These are phyloP conservation scores for Pelargonium citronellum DNA, from an alignment of 441 rosid species.

Conservation along the genomic window DNA sequence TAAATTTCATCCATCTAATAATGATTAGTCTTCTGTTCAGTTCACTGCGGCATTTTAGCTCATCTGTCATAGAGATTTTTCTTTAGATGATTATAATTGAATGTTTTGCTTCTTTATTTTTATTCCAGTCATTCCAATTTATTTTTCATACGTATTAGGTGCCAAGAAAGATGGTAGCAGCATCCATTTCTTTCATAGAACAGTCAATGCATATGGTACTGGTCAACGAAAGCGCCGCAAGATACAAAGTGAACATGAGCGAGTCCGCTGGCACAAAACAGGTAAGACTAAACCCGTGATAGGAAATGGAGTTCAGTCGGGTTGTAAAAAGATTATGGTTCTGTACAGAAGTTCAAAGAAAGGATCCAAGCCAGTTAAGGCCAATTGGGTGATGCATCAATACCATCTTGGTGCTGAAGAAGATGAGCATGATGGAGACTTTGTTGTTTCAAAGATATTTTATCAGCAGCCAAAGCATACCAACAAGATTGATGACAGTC, in stretches of 20 bases:
- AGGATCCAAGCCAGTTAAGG: conserved; percentile 62
- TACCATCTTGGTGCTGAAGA: conserved; percentile 80
- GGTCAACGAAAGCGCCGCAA: conserved; percentile 91
- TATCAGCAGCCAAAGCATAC: conserved; percentile 54
- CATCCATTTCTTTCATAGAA: conserved; percentile 72
- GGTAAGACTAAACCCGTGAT: conserved; percentile 70
- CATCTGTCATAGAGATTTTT: too few species aligned
- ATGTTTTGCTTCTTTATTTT: too few species aligned
- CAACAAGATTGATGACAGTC: conserved; percentile 32
- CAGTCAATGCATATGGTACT: conserved; percentile 73
- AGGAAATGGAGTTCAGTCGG: conserved; percentile 55
- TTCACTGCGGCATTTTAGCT: too few species aligned
- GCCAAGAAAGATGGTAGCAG: conserved; percentile 76
- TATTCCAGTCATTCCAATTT: neutral
- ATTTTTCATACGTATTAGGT: conserved; percentile 47
- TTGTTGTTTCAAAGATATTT: conserved; percentile 66
- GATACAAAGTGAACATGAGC: conserved; percentile 47
- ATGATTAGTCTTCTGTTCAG: too few species aligned
- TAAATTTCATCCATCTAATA: too few species aligned
- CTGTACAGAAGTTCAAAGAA: conserved; percentile 68
- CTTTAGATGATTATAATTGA: too few species aligned
- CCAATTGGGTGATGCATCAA: conserved; percentile 87
- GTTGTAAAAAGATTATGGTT: conserved; percentile 91
- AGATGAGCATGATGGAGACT: conserved; percentile 64
- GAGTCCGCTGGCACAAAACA: conserved; percentile 96